These are phyloP conservation scores for Yamadazyma endophytica DNA, from an alignment of 805 yeast species.

Conservation along the genomic window DNA sequence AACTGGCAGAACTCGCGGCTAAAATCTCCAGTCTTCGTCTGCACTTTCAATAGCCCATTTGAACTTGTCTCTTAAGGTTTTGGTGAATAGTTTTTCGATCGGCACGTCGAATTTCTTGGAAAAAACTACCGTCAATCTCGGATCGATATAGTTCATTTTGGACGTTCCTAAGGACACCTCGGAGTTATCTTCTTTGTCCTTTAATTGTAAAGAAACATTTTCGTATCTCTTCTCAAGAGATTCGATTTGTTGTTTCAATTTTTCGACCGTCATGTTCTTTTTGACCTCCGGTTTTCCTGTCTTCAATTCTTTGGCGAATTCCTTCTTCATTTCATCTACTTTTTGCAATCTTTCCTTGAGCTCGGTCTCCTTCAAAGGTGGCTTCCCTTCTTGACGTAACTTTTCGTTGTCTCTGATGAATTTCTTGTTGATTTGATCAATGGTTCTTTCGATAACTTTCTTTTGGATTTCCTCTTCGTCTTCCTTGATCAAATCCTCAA, in stretches of 20 bases:
- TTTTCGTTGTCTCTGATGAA: slow-evolving; percentile 77
- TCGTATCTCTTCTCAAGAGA: slow-evolving; percentile 67
- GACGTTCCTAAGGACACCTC: slow-evolving; percentile 91
- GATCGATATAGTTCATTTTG: slow-evolving; percentile 93
- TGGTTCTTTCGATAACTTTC: slow-evolving; percentile 59
- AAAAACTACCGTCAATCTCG: slow-evolving; percentile 84
- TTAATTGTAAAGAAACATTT: slow-evolving; percentile 67
- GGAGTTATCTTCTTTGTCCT: slow-evolving; percentile 92
- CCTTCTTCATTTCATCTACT: slow-evolving; percentile 47
- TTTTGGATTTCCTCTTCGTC: slow-evolving; percentile 58
- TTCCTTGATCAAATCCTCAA: slow-evolving; percentile 63
- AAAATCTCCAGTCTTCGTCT: slow-evolving; percentile 85
- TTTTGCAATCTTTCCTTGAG: slow-evolving; percentile 55
- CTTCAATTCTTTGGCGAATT: slow-evolving; percentile 54
- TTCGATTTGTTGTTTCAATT: slow-evolving; percentile 65
- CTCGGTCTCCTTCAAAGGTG: slow-evolving; percentile 49
- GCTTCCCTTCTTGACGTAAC: slow-evolving; percentile 52
- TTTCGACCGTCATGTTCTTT: slow-evolving; percentile 54
- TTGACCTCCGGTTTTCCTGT: slow-evolving; percentile 57
- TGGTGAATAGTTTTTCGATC: slow-evolving; percentile 85
- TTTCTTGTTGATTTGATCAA: slow-evolving; percentile 60
- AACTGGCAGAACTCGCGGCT: too few species aligned
- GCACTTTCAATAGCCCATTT: slow-evolving; percentile 94
- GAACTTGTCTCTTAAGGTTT: slow-evolving; percentile 87
- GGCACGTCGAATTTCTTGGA: slow-evolving; percentile 85